A percentile compares a stretch with the other conserved stretches of the same genome.
Evolutionary conservation across 306 rosid species (phyloP).

Genomic region (Acacia confusa): DNA sequence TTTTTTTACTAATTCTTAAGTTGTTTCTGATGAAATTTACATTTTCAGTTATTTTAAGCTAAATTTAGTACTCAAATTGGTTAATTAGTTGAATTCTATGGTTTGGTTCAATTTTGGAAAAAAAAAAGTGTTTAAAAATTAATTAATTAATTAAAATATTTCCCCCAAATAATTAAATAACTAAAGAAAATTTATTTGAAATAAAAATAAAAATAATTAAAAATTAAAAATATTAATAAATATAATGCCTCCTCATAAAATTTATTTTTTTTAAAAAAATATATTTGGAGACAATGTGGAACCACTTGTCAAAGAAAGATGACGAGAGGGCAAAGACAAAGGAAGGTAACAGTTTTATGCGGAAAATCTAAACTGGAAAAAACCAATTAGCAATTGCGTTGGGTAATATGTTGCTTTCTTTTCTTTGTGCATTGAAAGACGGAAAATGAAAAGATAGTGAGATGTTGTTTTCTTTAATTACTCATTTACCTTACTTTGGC

Average conservation of each 20-base stretch:
- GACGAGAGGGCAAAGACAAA: not conserved
- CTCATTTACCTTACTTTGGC: not conserved
- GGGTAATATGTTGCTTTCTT: slow-evolving; percentile 42
- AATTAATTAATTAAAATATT: too few relatives aligned
- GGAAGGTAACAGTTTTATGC: slow-evolving; percentile 19
- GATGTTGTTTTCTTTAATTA: slow-evolving; percentile 34
- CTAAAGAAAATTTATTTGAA: too few relatives aligned
- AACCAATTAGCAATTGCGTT: slow-evolving; percentile 12
- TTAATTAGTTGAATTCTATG: not conserved
- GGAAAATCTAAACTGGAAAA: slow-evolving; percentile 38
- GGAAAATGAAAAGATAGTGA: slow-evolving; percentile 17
- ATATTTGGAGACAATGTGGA: not conserved
- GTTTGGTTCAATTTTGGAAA: not conserved
- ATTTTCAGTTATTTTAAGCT: not conserved
- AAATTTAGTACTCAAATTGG: not conserved
- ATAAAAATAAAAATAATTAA: too few relatives aligned
- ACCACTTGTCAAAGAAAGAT: not conserved
- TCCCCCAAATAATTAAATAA: too few relatives aligned
- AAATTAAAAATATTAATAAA: not conserved
- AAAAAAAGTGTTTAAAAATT: too few relatives aligned
- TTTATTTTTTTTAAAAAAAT: not conserved
- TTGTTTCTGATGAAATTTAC: not conserved
- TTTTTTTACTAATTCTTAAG: not conserved
- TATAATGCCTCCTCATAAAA: not conserved
- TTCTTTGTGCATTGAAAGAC: not conserved